Evolutionary conservation across 352 stramenopile genomes (phyloP), one percentile per base, ranked within the genome.

Genomic region (Poterioochromonas sp.): DNA sequence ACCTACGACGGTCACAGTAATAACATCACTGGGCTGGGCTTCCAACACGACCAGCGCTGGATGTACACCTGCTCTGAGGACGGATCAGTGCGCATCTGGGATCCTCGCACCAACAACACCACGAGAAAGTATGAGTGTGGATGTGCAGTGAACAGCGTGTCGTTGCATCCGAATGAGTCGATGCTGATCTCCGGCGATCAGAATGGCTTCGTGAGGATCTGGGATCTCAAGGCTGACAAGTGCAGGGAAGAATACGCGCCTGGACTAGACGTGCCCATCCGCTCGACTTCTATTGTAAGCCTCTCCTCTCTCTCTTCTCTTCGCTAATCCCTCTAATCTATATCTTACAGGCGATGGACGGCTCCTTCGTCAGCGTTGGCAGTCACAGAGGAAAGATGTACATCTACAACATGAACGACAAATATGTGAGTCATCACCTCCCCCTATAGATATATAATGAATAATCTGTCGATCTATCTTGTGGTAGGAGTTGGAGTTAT

Each of bases 31-130:
- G 91, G 88, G 35, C 83, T 98, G 44, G 95, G 95, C 49, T 99
- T 99, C 87, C 94, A 98, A 84, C 88, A 92, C 63, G 93, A 98
- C 80, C 90, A 90, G 79, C 92, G 95, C 79, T 98, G 92, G 92
- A 94, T 99, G 84, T 99, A 96, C 83, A 97, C 90, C 78, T 93
- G 92, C 73, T 97, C 89, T 29, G 94, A 99, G 83, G 95, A 99
- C 84, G 93, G 94, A 3, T 97, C 68, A 37, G 29, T 88, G 54
- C 96, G 95, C 82, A 90, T 98, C 65, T 97, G 91, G 91, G 93
- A 97, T 84, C 80, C 97, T 64, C 85, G 93, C 49, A 87, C 83
- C 79, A 81, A 83, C 53, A 85, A 79, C 22, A 86, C 81, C 76
- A 85, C 84, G 40, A 70, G 84, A 0, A 87, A 83, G 65, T 89